A percentile compares a stretch with the other conserved stretches of the same genome.
These are phyloP conservation scores for Plasmodium reichenowi DNA, from an alignment of 169 alveolate species.

Conservation along the genomic window DNA sequence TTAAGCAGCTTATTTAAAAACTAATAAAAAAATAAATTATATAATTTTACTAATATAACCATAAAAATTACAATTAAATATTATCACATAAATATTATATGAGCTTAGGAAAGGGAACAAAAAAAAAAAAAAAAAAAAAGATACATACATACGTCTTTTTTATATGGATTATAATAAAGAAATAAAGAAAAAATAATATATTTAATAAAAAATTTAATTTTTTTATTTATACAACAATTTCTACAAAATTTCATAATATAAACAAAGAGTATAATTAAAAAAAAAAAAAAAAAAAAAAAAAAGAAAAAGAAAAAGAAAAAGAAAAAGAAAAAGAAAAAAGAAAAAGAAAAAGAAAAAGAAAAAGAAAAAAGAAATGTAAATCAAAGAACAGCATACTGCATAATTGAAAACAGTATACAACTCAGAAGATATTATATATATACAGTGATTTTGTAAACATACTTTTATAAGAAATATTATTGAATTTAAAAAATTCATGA, in stretches of 20 bases:
- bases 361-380: neutral
- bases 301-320: neutral
- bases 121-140: neutral
- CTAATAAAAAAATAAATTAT: slow-evolving; percentile 21
- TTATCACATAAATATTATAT: slow-evolving; percentile 1
- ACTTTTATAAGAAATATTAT: slow-evolving; percentile 36
- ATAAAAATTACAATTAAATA: slow-evolving; percentile 30
- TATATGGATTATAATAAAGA: neutral
- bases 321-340: neutral
- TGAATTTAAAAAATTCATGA: slow-evolving; percentile 35
- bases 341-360: neutral
- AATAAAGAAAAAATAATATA: slow-evolving; percentile 23
- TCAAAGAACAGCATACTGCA: neutral
- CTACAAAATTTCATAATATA: slow-evolving; percentile 19
- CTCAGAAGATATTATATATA: slow-evolving; percentile 9
- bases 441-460: slow-evolving; percentile 37
- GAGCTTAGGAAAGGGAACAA: neutral
- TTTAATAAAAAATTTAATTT: slow-evolving; percentile 30
- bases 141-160: too few relatives aligned
- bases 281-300: slow-evolving; percentile 4
- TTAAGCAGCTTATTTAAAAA: slow-evolving; percentile 21
- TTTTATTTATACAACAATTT: slow-evolving; percentile 57
- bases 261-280: slow-evolving; percentile 10
- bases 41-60: slow-evolving; percentile 25
- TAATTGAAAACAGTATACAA: neutral